Conservation (phyloP, 306 rosid genomes). For the Medicago arabica region DNA sequence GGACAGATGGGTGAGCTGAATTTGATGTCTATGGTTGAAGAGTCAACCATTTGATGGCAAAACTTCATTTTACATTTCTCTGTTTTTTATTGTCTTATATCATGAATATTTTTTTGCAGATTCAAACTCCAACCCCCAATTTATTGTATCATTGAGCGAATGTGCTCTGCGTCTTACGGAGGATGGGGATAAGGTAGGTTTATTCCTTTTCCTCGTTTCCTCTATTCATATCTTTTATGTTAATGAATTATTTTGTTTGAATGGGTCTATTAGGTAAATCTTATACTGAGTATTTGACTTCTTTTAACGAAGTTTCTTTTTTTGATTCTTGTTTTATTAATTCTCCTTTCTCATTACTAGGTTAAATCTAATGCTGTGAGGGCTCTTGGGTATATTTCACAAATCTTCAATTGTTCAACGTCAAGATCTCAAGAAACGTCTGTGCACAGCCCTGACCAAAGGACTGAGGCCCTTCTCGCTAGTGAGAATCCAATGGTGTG, state of each 20-base stretch:
- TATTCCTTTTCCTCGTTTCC: slow-evolving; percentile 7
- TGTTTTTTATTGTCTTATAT: neutral
- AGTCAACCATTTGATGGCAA: slow-evolving; percentile 18
- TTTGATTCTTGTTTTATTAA: slow-evolving; percentile 3
- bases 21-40: slow-evolving; percentile 28
- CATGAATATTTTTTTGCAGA: slow-evolving; percentile 48
- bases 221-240: slow-evolving; percentile 24
- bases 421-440: slow-evolving; percentile 46
- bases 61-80: slow-evolving; percentile 6
- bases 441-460: slow-evolving; percentile 35
- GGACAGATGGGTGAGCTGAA: slow-evolving; percentile 62
- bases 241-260: slow-evolving; percentile 17
- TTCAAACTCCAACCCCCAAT: slow-evolving; percentile 50
- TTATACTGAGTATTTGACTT: slow-evolving; percentile 10
- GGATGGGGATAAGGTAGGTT: slow-evolving; percentile 89
- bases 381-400: slow-evolving; percentile 96
- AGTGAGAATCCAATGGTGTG: slow-evolving; percentile 36
- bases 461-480: slow-evolving; percentile 40
- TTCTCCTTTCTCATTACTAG: slow-evolving; percentile 50
- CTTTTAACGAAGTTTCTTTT: neutral
- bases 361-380: slow-evolving; percentile 98
- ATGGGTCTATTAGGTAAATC: slow-evolving; percentile 26
- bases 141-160: slow-evolving; percentile 62
- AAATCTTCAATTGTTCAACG: slow-evolving; percentile 64
- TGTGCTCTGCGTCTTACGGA: slow-evolving; percentile 80